Base-by-base conservation (phyloP, 2,329 filamentous ascomycete genomes). In the Beauveria caledonica region DNA sequence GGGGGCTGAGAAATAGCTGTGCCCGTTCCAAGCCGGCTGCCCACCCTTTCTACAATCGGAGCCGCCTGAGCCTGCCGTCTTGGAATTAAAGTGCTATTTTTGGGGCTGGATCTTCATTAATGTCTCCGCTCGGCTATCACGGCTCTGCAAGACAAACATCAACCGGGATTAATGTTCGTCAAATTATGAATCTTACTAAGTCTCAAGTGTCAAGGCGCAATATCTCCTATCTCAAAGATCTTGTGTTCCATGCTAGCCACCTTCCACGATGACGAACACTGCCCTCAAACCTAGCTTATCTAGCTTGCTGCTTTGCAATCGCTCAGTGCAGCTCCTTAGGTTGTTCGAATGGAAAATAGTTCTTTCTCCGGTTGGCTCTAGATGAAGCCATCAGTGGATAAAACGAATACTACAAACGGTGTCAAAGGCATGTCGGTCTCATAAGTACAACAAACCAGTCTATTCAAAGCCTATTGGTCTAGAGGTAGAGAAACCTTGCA, bases 111-210 rank as follows among this genome's bases (percentile, higher is more conserved):
- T 9, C 19, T 39, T 36, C 36, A 36, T 48, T 19, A 17, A 33
- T 25, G 27, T 57, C 29, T 42, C 54, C 33, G 45, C 27, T 40
- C 54, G 54, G 54, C 44, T 49, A 57, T 49, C 15, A 57, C 54
- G 44, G 54, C 44, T 57, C 53, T 40, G 36, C 52, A 40, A 54
- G 44, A 44, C 39, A n/a, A 42, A 27, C 15, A 27, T 10, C 52
- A 13, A 19, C 17, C 15, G 17, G 17, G 50, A 40, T n/a, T 29
- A 54, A 54, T 25, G 3, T 19, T 9, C 17, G 17, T 17, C 6
- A 13, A 5, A n/a, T 17, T 21, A 27, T 5, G 8, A 7, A 8
- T 29, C 10, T 51, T 33, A 36, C 44, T 9, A 23, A 45, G 52
- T 29, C 29, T 29, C 52, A 29, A 15, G 23, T 15, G 5, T 9